A percentile compares a stretch with the other conserved stretches of the same genome.
Conservation (phyloP, 352 stramenopile genomes). For the Globisporangium carolinianum region DNA sequence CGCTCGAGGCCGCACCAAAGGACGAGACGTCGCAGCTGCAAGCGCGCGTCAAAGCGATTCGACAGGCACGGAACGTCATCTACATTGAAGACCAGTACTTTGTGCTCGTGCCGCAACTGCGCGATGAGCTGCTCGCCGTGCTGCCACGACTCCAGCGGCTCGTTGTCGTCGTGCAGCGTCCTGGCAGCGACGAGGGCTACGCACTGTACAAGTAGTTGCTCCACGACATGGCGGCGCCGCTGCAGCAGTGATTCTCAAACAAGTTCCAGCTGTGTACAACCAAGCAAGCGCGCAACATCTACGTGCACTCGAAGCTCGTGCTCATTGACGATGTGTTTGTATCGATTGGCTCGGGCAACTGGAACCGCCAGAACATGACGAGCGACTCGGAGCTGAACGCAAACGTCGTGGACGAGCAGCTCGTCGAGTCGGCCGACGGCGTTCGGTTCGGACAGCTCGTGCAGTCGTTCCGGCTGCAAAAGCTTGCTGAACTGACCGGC, state of each 20-base stretch:
- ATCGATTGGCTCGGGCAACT: slow-evolving; percentile 87
- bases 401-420: slow-evolving; percentile 33
- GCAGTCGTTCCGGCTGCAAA: slow-evolving; percentile 36
- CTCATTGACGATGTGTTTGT: slow-evolving; percentile 82
- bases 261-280: slow-evolving; percentile 59
- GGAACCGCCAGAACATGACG: slow-evolving; percentile 86
- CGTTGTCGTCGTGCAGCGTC: slow-evolving; percentile 42
- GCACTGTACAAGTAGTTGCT: slow-evolving; percentile 29
- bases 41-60: slow-evolving; percentile 48
- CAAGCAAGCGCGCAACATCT: slow-evolving; percentile 39
- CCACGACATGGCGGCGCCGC: slow-evolving; percentile 56
- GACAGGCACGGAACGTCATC: slow-evolving; percentile 49
- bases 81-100: slow-evolving; percentile 77
- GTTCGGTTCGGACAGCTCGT: slow-evolving; percentile 37
- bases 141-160: slow-evolving; percentile 40
- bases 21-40: slow-evolving; percentile 47
- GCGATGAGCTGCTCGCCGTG: slow-evolving; percentile 33
- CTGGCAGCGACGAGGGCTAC: slow-evolving; percentile 19
- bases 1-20: slow-evolving; percentile 9
- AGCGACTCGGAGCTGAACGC: slow-evolving; percentile 62
- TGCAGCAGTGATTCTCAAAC: slow-evolving; percentile 47
- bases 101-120: slow-evolving; percentile 44
- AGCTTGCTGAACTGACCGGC: slow-evolving; percentile 43
- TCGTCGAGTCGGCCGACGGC: slow-evolving; percentile 16
- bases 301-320: slow-evolving; percentile 77